Evolutionary conservation across 2,329 filamentous ascomycete genomes (phyloP).

Genomic region (Trichoderma afroharzianum): DNA sequence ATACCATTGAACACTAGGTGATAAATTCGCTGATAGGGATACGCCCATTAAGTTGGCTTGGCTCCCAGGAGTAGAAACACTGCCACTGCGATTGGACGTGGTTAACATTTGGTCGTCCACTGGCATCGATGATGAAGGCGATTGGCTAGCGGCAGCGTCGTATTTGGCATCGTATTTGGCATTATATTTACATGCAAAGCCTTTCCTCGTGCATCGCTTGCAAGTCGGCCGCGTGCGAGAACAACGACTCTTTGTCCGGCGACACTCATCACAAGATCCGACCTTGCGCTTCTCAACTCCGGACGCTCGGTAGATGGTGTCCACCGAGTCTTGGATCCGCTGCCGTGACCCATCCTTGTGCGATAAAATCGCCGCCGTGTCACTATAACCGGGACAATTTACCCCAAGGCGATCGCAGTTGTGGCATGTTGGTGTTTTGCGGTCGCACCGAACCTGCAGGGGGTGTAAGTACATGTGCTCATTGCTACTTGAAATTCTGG

Average conservation of each 20-base stretch:
- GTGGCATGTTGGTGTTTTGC: constrained; percentile 7
- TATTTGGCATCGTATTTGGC: constrained; percentile 7
- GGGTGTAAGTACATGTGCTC: not conserved
- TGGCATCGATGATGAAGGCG: not conserved
- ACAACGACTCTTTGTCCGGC: constrained; percentile 9
- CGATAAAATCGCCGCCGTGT: not conserved
- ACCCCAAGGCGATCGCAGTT: constrained; percentile 11
- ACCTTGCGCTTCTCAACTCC: constrained; percentile 12
- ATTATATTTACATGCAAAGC: constrained; percentile 6
- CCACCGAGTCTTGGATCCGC: constrained; percentile 3
- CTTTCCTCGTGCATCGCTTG: constrained; percentile 1
- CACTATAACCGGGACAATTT: constrained; percentile 9
- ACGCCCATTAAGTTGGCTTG: not conserved
- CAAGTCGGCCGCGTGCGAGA: constrained; percentile 2
- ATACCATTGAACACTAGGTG: not conserved
- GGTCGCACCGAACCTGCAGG: constrained; percentile 11
- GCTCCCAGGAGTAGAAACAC: not conserved
- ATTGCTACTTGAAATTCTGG: not conserved
- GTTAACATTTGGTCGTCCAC: not conserved
- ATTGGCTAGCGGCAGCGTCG: not conserved
- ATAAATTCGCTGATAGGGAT: not conserved
- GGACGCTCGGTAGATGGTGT: constrained; percentile 4
- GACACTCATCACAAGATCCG: constrained; percentile 5
- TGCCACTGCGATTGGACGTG: not conserved
- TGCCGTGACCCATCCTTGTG: constrained; percentile 5